Evolutionary conservation across 2,329 filamentous ascomycete species (phyloP).

Genomic region (Fusarium sp.): DNA sequence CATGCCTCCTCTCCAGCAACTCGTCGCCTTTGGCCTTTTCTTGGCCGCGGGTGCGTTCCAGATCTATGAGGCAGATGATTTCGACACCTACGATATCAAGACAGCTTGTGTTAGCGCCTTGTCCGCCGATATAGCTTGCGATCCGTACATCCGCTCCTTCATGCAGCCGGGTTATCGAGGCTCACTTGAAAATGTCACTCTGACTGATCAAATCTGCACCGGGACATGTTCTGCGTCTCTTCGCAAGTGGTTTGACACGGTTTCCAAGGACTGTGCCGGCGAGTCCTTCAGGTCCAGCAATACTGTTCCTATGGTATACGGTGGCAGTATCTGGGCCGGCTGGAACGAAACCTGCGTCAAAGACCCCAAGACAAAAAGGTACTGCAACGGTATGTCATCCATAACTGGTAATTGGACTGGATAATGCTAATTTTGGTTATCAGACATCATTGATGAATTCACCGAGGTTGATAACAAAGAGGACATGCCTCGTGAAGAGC

Average conservation of each 20-base stretch:
- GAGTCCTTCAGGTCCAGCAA: neutral
- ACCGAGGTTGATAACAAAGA: no score
- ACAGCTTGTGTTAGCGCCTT: conserved; percentile 11
- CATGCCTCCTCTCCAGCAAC: conserved; percentile 4
- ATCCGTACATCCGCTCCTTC: neutral
- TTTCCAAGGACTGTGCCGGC: conserved; percentile 5
- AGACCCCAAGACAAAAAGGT: conserved; percentile 22
- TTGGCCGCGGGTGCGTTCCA: neutral
- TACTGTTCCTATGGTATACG: neutral
- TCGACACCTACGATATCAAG: conserved; percentile 4
- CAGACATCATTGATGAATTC: conserved; percentile 34
- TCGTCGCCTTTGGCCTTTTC: conserved; percentile 5
- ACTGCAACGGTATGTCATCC: conserved; percentile 33
- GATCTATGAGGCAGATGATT: neutral
- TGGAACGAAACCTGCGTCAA: conserved; percentile 36
- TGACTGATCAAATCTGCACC: conserved; percentile 20
- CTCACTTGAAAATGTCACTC: neutral
- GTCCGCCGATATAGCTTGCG: conserved; percentile 14
- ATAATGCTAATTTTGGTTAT: conserved; percentile 1
- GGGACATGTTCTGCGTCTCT: conserved; percentile 14
- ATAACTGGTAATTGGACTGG: neutral
- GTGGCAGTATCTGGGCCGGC: conserved; percentile 27
- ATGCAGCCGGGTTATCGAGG: no score
- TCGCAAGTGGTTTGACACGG: conserved; percentile 17
- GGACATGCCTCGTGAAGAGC: conserved; percentile 35